A percentile compares a stretch with the other conserved stretches of the same genome.
These are phyloP conservation scores for Tuber melanosporum DNA, from an alignment of 495 filamentous ascomycete species.

Conservation along the genomic window DNA sequence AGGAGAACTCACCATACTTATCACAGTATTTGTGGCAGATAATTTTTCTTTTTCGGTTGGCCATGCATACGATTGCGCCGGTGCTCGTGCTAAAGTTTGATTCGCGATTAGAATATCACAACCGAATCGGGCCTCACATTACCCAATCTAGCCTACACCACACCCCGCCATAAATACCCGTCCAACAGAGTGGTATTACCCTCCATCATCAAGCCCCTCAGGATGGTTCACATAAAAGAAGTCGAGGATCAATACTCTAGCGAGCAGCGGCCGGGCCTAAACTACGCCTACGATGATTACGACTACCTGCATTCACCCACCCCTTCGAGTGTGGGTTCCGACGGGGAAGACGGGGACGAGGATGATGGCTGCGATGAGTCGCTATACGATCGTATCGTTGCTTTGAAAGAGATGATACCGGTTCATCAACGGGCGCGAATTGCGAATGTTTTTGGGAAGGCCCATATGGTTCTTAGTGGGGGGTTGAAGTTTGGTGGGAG, in stretches of 20 bases:
- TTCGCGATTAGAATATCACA: not conserved
- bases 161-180: not conserved
- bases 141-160: not conserved
- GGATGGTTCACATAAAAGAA: slow-evolving; percentile 93
- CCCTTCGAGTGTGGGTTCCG: slow-evolving; percentile 61
- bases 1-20: not conserved
- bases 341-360: slow-evolving; percentile 48
- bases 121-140: not conserved
- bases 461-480: slow-evolving; percentile 55
- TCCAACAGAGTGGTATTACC: not conserved
- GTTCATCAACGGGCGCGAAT: slow-evolving; percentile 70
- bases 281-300: slow-evolving; percentile 67
- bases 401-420: slow-evolving; percentile 87
- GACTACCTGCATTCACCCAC: slow-evolving; percentile 86
- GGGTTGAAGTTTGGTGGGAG: slow-evolving; percentile 67
- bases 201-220: not conserved
- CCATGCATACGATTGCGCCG: not conserved
- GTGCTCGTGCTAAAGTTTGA: not conserved
- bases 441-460: slow-evolving; percentile 52
- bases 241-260: slow-evolving; percentile 93
- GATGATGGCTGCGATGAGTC: slow-evolving; percentile 51
- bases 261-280: slow-evolving; percentile 58
- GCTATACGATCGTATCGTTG: slow-evolving; percentile 70
- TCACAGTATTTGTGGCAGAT: not conserved
- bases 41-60: not conserved